Percentiles rank a stretch among this genome's conserved stretches.
phyloP scores from a whole-genome alignment of 768 basidiomycete species.

The Boletus insuetus region DNA sequence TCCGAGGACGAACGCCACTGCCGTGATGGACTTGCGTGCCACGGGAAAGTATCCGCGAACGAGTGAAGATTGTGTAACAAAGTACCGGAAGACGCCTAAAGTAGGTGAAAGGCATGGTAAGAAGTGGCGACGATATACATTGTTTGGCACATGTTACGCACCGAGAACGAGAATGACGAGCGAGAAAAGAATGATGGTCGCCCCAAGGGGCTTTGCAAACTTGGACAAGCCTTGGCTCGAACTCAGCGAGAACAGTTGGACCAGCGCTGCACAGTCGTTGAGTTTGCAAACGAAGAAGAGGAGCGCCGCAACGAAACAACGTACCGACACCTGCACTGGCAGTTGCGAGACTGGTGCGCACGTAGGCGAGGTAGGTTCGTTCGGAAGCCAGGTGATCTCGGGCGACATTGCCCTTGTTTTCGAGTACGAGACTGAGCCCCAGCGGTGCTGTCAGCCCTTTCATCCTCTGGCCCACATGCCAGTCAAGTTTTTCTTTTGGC shows the following conservation, averaged over 20 bases:
- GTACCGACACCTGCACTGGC: slow-evolving; percentile 59
- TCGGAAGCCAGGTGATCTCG: slow-evolving; percentile 65
- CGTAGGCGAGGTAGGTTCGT: slow-evolving; percentile 61
- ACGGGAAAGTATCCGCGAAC: slow-evolving; percentile 51
- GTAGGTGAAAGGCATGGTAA: not conserved
- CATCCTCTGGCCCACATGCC: not conserved
- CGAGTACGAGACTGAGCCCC: slow-evolving; percentile 37
- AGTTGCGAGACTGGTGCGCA: slow-evolving; percentile 60
- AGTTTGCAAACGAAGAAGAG: not conserved
- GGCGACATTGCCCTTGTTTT: slow-evolving; percentile 62
- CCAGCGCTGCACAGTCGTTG: slow-evolving; percentile 37
- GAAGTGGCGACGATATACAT: not conserved
- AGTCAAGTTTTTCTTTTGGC: not conserved
- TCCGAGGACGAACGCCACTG: slow-evolving; percentile 40
- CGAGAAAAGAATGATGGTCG: slow-evolving; percentile 43
- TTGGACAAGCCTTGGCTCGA: slow-evolving; percentile 13
- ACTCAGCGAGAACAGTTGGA: slow-evolving; percentile 50
- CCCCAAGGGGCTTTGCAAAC: slow-evolving; percentile 54
- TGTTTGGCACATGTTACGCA: slow-evolving; percentile 18
- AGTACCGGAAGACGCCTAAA: slow-evolving; percentile 52
- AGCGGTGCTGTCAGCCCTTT: slow-evolving; percentile 2
- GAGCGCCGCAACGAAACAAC: slow-evolving; percentile 17
- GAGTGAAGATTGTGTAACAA: slow-evolving; percentile 49
- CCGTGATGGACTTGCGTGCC: slow-evolving; percentile 44
- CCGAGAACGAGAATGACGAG: slow-evolving; percentile 48